Base-by-base conservation (phyloP, 2,329 filamentous ascomycete genomes). In the Aspergillus sp. region DNA sequence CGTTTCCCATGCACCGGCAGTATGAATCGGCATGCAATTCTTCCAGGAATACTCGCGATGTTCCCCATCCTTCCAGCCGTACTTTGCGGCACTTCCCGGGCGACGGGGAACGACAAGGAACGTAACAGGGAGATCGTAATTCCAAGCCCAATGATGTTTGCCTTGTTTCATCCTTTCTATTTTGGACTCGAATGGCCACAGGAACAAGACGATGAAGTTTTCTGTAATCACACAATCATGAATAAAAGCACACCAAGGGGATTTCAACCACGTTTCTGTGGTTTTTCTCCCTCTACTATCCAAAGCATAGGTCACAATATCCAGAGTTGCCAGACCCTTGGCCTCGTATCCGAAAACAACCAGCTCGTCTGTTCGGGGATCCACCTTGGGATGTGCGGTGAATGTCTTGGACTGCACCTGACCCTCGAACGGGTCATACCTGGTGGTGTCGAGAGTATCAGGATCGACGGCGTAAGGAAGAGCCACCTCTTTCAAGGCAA, bases 351-450 rank as follows among this genome's bases (percentile, higher is more conserved):
- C 74, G 48, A 74, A 76, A 19, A 72, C 74, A 6, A 75, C 53
- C 70, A 77, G 73, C 57, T 76, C 74, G 5, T 69, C 69, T 5
- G 71, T 76, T 2, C 60, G 58, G 0, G 74, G 73, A 48, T 77
- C 74, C 34, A 76, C 65, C 53, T 77, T 77, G 0, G 74, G 74
- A 49, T 77, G 74, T 1, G 74, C 73, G 0, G 73, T 75, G 45
- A 76, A 76, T 0, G 72, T 76, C 1, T 70, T 64, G 13, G 62
- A 58, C 8, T 57, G 53, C 11, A 76, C 61, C 47, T 78, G 72
- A 0, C 76, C 77, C 3, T 67, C 53, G 7, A 79, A 71, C 49
- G 78, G 73, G 40, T 75, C 68, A 34, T 65, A 54, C 0, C 74
- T 74, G 8, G 77, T 71, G 0, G 77, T 73, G 5, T 67, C 66